Percentiles rank a stretch among this genome's conserved stretches.
Evolutionary conservation across 192 early-diverging fungal genomes (phyloP).

Genomic region (Spizellomyces punctatus): DNA sequence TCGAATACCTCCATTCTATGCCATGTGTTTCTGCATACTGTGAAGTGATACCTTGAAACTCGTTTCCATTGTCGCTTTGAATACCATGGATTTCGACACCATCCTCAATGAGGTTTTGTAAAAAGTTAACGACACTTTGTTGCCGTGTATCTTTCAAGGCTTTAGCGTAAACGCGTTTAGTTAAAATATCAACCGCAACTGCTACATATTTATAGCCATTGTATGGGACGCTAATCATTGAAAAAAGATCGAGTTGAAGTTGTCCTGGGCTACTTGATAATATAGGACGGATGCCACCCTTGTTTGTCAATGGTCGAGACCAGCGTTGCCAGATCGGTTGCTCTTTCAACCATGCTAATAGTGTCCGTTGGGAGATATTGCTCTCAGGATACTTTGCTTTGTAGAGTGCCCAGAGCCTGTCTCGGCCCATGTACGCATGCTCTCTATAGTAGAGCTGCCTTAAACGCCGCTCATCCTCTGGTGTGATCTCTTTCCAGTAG

Average conservation of each 20-base stretch:
- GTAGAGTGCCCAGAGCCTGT: slow-evolving; percentile 3
- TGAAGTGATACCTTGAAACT: neutral
- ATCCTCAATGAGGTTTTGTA: neutral
- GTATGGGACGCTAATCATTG: neutral
- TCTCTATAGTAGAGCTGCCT: slow-evolving; percentile 9
- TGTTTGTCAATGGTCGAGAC: neutral
- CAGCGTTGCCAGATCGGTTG: neutral
- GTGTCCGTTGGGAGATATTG: slow-evolving; percentile 17
- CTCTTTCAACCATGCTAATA: slow-evolving; percentile 6
- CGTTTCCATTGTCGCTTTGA: neutral
- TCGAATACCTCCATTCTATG: neutral
- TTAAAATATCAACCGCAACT: slow-evolving; percentile 6
- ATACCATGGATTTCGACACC: neutral
- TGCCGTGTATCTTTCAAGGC: neutral
- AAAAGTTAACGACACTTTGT: slow-evolving; percentile 4
- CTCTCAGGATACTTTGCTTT: neutral
- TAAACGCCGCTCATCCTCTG: slow-evolving; percentile 5
- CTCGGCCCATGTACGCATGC: neutral
- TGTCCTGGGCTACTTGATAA: neutral
- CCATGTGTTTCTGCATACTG: neutral
- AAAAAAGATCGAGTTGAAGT: slow-evolving; percentile 11
- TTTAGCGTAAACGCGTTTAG: slow-evolving; percentile 2
- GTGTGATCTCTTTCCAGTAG: neutral
- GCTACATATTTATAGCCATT: slow-evolving; percentile 3
- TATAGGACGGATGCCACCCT: slow-evolving; percentile 11